These are phyloP conservation scores for Atractiella rhizophila DNA, from an alignment of 768 basidiomycete genomes.

Conservation along the genomic window DNA sequence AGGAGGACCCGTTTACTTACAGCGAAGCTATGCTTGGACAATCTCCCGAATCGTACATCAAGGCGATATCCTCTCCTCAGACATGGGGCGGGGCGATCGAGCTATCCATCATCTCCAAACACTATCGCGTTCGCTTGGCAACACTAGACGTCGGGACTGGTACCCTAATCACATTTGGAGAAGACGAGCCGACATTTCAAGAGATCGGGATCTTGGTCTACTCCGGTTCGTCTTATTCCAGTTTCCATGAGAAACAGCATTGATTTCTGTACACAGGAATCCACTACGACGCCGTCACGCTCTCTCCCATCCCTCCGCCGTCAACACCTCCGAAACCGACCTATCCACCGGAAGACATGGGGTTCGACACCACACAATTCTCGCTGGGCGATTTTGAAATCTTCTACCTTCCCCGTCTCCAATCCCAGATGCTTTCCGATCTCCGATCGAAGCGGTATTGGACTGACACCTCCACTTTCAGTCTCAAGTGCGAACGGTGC, in stretches of 20 bases:
- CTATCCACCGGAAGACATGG: conserved; percentile 20
- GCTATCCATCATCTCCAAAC: conserved; percentile 2
- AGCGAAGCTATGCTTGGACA: conserved; percentile 3
- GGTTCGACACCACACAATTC: conserved; percentile 59
- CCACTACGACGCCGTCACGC: conserved; percentile 66
- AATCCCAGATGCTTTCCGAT: too few relatives aligned
- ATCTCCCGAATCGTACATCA: conserved; percentile 2
- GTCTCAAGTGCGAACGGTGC: conserved; percentile 7
- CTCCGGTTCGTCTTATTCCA: neutral
- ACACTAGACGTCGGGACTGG: conserved; percentile 5
- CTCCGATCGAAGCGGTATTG: conserved; percentile 4
- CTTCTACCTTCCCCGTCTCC: too few relatives aligned
- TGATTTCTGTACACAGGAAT: conserved; percentile 3
- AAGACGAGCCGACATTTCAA: conserved; percentile 2
- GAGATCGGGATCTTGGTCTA: neutral
- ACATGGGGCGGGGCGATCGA: conserved; percentile 8
- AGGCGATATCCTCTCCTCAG: neutral
- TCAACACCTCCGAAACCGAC: conserved; percentile 28
- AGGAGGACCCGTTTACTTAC: conserved; percentile 2
- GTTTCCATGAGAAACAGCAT: neutral
- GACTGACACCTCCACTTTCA: conserved; percentile 5
- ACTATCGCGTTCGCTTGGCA: conserved; percentile 1
- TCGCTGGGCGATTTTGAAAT: neutral
- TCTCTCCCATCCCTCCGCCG: conserved; percentile 50
- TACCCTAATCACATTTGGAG: too few relatives aligned